A percentile compares a stretch with the other conserved stretches of the same genome.
Conservation (phyloP, 176 grass and related monocot genomes). For the Cenchrus americanus region DNA sequence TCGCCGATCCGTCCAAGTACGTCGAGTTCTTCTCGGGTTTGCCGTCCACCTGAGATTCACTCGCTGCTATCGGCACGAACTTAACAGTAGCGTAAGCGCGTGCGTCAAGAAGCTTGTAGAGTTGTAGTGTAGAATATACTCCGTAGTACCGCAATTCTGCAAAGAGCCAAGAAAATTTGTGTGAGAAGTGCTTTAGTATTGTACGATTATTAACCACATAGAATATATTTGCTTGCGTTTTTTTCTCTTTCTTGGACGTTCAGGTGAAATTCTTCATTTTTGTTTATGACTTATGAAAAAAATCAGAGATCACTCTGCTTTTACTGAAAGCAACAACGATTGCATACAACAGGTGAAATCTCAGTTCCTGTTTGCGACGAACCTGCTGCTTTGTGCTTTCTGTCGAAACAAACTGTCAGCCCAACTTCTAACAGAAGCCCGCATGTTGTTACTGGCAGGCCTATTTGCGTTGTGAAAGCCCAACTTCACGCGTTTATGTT, state of each 20-base stretch:
- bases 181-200: neutral
- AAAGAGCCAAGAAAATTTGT: neutral
- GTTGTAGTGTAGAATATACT: neutral
- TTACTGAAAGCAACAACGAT: too few species aligned
- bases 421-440: neutral
- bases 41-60: constrained; percentile 29
- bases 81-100: neutral
- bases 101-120: neutral
- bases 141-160: neutral
- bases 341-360: too few species aligned
- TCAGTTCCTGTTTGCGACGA: too few species aligned
- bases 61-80: neutral
- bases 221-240: neutral
- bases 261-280: too few species aligned
- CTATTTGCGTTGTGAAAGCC: too few species aligned
- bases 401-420: neutral
- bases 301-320: too few species aligned
- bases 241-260: too few species aligned
- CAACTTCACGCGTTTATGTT: neutral
- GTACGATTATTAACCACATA: neutral
- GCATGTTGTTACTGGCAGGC: neutral
- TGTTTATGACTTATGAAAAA: too few species aligned
- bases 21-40: constrained; percentile 48
- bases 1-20: constrained; percentile 39
- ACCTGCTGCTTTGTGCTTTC: too few species aligned